Percentiles rank a stretch among this genome's conserved stretches.
Conservation (phyloP, 2,329 filamentous ascomycete genomes). For the Penicillium sp. region DNA sequence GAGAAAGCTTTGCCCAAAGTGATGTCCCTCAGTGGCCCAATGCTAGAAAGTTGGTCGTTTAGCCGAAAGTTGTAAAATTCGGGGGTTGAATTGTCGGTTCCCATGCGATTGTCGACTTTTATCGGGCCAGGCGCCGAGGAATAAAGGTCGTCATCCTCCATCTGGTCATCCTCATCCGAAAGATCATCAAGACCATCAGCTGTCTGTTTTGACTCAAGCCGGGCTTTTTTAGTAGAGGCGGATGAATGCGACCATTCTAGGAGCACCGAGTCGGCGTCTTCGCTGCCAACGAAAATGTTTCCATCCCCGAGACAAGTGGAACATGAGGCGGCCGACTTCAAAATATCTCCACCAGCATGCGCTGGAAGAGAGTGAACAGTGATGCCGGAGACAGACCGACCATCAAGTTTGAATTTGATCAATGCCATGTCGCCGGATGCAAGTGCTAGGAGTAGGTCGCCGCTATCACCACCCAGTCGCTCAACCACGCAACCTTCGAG, state of each 20-base stretch:
- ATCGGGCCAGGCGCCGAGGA: slow-evolving; percentile 31
- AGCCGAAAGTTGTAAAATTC: slow-evolving; percentile 69
- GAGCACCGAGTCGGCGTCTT: slow-evolving; percentile 75
- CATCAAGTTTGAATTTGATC: slow-evolving; percentile 80
- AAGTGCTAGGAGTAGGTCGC: slow-evolving; percentile 81
- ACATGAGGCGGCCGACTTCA: slow-evolving; percentile 65
- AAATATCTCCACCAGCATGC: slow-evolving; percentile 61
- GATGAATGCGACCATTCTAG: slow-evolving; percentile 74
- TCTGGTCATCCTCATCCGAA: slow-evolving; percentile 56
- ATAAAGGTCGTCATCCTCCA: slow-evolving; percentile 57
- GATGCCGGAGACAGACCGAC: slow-evolving; percentile 84
- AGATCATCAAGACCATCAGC: slow-evolving; percentile 51
- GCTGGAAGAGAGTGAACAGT: slow-evolving; percentile 63
- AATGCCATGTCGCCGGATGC: slow-evolving; percentile 71
- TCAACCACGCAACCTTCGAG: slow-evolving; percentile 80
- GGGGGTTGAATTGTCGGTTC: slow-evolving; percentile 21
- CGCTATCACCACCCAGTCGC: slow-evolving; percentile 69
- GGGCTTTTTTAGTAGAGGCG: slow-evolving; percentile 57
- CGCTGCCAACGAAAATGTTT: slow-evolving; percentile 79
- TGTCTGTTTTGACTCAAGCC: slow-evolving; percentile 55
- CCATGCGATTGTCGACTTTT: slow-evolving; percentile 14
- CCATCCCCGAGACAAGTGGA: slow-evolving; percentile 66
- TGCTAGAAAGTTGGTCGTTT: slow-evolving; percentile 72
- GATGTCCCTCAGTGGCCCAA: slow-evolving; percentile 75
- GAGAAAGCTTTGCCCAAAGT: slow-evolving; percentile 61